These are phyloP conservation scores for Hypoxylon rubiginosum DNA, from an alignment of 2,329 filamentous ascomycete species.

Conservation along the genomic window DNA sequence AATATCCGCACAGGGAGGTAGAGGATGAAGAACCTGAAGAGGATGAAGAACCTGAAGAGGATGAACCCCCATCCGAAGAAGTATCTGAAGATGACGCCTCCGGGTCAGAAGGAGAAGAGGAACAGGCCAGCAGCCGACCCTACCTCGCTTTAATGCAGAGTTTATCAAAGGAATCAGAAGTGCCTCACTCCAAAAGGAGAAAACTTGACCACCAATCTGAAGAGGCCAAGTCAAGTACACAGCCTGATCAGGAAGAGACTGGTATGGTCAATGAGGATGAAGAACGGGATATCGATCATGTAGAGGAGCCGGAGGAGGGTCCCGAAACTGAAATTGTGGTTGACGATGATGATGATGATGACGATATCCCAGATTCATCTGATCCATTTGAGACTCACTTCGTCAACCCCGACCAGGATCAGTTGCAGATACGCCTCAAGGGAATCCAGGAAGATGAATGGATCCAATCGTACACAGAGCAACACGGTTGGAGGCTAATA, in stretches of 20 bases:
- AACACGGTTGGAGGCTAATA: constrained; percentile 64
- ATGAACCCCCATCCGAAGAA: constrained; percentile 59
- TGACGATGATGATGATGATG: constrained; percentile 64
- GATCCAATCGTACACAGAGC: constrained; percentile 61
- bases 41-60: constrained; percentile 54
- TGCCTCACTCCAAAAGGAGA: constrained; percentile 68
- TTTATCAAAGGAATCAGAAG: constrained; percentile 59
- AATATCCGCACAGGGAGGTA: constrained; percentile 45
- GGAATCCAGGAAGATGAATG: constrained; percentile 66
- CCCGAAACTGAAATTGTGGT: constrained; percentile 53
- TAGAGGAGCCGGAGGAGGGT: constrained; percentile 65
- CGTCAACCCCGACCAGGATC: constrained; percentile 72
- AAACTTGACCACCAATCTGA: constrained; percentile 62
- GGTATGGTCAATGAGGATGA: constrained; percentile 49
- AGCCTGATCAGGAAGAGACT: constrained; percentile 47
- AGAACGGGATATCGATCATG: constrained; percentile 57
- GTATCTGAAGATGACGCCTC: constrained; percentile 60
- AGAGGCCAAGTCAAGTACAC: constrained; percentile 39
- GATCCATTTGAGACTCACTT: constrained; percentile 90
- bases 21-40: too few relatives aligned
- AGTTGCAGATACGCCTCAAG: constrained; percentile 67
- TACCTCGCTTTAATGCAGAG: constrained; percentile 72
- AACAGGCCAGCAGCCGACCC: constrained; percentile 58
- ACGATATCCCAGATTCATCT: constrained; percentile 57
- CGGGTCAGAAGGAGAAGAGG: constrained; percentile 59